Base-by-base conservation (phyloP, 1,284 basidiomycete species). In the Schizophyllum commune region DNA sequence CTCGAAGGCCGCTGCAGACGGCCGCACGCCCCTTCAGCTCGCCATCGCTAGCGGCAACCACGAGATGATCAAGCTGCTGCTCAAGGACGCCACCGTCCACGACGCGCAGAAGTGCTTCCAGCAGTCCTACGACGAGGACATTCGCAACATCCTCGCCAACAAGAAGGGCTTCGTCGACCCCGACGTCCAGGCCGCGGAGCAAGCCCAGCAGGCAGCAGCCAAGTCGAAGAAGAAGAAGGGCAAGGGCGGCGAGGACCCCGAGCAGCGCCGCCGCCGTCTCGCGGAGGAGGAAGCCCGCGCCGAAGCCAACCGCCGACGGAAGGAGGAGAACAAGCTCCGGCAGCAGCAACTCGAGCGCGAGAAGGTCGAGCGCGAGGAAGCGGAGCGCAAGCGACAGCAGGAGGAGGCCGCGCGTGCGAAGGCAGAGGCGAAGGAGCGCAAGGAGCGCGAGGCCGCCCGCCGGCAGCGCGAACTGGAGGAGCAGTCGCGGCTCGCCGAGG, bases 11-110 rank as follows among this genome's bases (percentile, higher is more conserved):
- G 66, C 70, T 32, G 63, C 67, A 33, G 72, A 73, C 59, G 73
- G 72, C 7, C 68, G 67, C n/a, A 74, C 74, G 1, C 74, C 74
- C n/a, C 67, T 75, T 56, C 73, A 74, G 62, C 65, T 77, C 21
- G 74, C 74, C 6, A 70, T 77, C 61, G 66, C 65, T n/a, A 70
- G 72, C 60, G 61, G 66, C 20, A 69, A 66, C 33, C 57, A 64
- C 15, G 64, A 71, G 11, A 71, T 72, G 56, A 67, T 75, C 19
- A 63, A 71, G 33, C 67, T 77, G 58, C 61, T 75, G 55, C 65
- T 73, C 20, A 75, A 74, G 60, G 69, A 76, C 60, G 75, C 74
- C 5, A 74, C 74, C 13, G 73, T 74, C 19, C 74, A 75, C 59
- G 72, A 75, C 57, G 74, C 74, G 15, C 68, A 72, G 60, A 65